Conservation (phyloP, 306 rosid genomes). For the Psophocarpus tetragonolobus region DNA sequence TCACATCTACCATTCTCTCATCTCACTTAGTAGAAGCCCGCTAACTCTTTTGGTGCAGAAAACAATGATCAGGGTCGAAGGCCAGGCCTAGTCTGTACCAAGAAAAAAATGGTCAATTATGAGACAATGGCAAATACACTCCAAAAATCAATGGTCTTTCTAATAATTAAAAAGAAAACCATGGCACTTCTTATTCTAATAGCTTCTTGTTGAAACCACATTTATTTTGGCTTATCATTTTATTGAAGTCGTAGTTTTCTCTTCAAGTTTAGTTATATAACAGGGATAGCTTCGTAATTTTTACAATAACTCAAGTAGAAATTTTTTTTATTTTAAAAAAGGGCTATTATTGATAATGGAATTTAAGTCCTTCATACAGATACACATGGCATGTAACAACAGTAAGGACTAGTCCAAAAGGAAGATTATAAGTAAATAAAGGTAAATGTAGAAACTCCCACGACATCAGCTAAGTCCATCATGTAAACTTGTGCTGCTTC, state of each 20-base stretch:
- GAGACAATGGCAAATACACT: background rate
- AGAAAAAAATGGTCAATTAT: background rate
- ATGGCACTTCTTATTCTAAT: background rate
- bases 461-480: background rate
- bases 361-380: background rate
- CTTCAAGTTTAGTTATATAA: background rate
- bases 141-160: background rate
- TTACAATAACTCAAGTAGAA: background rate
- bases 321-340: too few relatives aligned
- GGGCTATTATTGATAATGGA: background rate
- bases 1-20: background rate
- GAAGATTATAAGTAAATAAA: background rate
- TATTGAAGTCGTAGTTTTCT: background rate
- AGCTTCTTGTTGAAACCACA: background rate
- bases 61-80: background rate
- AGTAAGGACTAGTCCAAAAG: background rate
- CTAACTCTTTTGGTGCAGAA: background rate
- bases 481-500: conserved; percentile 27
- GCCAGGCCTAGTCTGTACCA: background rate
- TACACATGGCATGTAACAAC: background rate
- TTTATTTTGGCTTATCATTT: background rate
- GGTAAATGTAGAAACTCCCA: background rate
- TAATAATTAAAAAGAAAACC: background rate
- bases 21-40: background rate
- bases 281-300: background rate